phyloP scores from a whole-genome alignment of 2,329 filamentous ascomycete species.

The Microdochium trichocladiopsis region DNA sequence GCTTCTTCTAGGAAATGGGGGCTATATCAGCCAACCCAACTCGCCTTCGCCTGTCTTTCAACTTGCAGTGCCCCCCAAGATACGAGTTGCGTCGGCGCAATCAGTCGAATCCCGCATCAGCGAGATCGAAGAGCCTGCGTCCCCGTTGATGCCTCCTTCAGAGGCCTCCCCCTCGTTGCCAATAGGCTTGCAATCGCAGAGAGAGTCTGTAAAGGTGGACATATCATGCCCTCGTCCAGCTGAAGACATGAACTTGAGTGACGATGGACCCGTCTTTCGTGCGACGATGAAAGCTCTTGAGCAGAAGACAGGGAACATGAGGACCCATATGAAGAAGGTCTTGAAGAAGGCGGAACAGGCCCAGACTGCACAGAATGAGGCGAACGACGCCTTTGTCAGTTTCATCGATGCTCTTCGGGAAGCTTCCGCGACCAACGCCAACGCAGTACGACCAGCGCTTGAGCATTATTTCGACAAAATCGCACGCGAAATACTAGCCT shows the following conservation, averaged over 20 bases:
- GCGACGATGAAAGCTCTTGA: conserved; percentile 95
- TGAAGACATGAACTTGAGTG: conserved; percentile 76
- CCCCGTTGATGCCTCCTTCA: conserved; percentile 34
- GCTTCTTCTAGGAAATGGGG: neutral
- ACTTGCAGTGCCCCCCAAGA: conserved; percentile 64
- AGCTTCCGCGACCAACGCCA: conserved; percentile 83
- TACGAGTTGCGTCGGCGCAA: conserved; percentile 78
- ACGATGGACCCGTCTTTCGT: conserved; percentile 91
- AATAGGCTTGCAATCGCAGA: conserved; percentile 10
- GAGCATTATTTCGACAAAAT: conserved; percentile 99
- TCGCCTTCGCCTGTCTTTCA: conserved; percentile 69
- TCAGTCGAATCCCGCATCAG: conserved; percentile 80
- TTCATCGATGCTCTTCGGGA: conserved; percentile 86
- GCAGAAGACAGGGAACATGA: conserved; percentile 94
- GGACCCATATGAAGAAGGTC: conserved; percentile 90
- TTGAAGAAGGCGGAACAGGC: conserved; percentile 90
- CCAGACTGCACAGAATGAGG: conserved; percentile 68
- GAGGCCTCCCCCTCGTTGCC: conserved; percentile 23
- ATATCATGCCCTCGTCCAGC: conserved; percentile 78
- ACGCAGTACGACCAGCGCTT: conserved; percentile 91
- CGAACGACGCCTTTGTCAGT: conserved; percentile 75
- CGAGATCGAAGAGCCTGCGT: conserved; percentile 57
- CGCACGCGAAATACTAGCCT: conserved; percentile 78
- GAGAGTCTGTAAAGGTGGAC: conserved; percentile 70
- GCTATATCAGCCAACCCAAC: conserved; percentile 46